These are phyloP conservation scores for Ottelia alismoides DNA, from an alignment of 106 monocot species.

Conservation along the genomic window DNA sequence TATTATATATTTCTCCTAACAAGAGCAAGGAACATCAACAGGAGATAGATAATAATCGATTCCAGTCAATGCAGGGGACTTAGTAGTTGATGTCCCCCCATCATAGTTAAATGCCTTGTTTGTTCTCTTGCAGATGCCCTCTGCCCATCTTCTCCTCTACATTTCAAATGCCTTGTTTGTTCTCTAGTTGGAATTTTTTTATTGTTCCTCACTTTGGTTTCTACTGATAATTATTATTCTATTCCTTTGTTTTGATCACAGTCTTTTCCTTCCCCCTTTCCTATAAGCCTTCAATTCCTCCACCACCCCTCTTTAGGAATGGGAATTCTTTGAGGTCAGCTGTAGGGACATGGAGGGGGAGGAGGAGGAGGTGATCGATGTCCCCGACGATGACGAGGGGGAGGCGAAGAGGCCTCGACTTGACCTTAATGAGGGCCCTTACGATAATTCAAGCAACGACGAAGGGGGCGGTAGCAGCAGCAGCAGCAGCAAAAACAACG, in stretches of 20 bases:
- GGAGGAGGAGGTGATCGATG: constrained; percentile 41
- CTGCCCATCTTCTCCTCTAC: no score
- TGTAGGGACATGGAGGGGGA: constrained; percentile 26
- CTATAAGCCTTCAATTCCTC: constrained; percentile 6
- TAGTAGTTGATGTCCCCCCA: constrained; percentile 22
- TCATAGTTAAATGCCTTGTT: constrained; percentile 8
- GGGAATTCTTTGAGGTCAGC: constrained; percentile 1
- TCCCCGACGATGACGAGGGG: constrained; percentile 19
- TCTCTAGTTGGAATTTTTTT: constrained; percentile 4
- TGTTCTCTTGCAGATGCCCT: no score
- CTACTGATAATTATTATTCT: constrained; percentile 2
- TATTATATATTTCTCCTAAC: no score
- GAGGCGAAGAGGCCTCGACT: constrained; percentile 13
- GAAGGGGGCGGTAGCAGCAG: constrained; percentile 36
- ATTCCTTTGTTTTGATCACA: constrained; percentile 4
- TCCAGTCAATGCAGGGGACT: constrained; percentile 40
- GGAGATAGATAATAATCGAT: no score
- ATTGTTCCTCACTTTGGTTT: constrained; percentile 5
- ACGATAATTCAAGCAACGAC: constrained; percentile 1
- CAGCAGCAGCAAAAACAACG: no score
- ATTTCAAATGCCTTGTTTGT: no score
- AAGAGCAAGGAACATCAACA: no score
- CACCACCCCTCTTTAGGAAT: constrained; percentile 1
- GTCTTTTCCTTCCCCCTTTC: constrained; percentile 5
- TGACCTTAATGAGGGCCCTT: constrained; percentile 50